phyloP scores from a whole-genome alignment of 148 eudicot species.

The Mesembryanthemum crystallinum region DNA sequence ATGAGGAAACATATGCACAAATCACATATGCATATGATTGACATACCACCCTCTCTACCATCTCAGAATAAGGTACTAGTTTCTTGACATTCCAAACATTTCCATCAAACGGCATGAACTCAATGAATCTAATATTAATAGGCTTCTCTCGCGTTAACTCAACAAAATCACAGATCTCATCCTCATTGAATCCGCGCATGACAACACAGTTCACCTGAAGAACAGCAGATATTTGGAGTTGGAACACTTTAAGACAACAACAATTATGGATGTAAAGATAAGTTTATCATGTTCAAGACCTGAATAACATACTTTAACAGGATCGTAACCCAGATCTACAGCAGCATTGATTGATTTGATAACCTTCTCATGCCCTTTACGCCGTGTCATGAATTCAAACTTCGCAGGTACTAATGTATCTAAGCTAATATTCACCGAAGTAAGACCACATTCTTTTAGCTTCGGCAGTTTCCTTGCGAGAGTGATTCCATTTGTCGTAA shows the following conservation, averaged over 20 bases:
- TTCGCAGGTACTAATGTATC: slow-evolving; percentile 84
- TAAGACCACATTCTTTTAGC: slow-evolving; percentile 76
- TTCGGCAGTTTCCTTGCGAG: slow-evolving; percentile 81
- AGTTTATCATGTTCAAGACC: not conserved
- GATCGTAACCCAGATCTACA: slow-evolving; percentile 72
- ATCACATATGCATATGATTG: slow-evolving; percentile 9
- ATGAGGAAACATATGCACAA: not conserved
- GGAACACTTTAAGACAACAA: not conserved
- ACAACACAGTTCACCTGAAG: slow-evolving; percentile 88
- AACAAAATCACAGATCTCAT: slow-evolving; percentile 92
- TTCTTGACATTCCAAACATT: slow-evolving; percentile 97
- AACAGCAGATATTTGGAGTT: not conserved
- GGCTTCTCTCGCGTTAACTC: slow-evolving; percentile 81
- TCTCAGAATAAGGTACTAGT: slow-evolving; percentile 79
- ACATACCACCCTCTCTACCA: slow-evolving; percentile 82
- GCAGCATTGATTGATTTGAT: slow-evolving; percentile 78
- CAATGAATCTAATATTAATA: slow-evolving; percentile 78
- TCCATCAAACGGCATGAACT: slow-evolving; percentile 99
- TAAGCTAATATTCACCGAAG: slow-evolving; percentile 75
- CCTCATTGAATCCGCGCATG: slow-evolving; percentile 97
- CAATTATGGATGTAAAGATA: not conserved
- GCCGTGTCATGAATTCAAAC: slow-evolving; percentile 83
- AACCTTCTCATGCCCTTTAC: slow-evolving; percentile 88
- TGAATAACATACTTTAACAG: slow-evolving; percentile 65
- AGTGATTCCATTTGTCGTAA: slow-evolving; percentile 86